These are phyloP conservation scores for Leonotis leonurus DNA, from an alignment of 257 asterid genomes.

Conservation along the genomic window DNA sequence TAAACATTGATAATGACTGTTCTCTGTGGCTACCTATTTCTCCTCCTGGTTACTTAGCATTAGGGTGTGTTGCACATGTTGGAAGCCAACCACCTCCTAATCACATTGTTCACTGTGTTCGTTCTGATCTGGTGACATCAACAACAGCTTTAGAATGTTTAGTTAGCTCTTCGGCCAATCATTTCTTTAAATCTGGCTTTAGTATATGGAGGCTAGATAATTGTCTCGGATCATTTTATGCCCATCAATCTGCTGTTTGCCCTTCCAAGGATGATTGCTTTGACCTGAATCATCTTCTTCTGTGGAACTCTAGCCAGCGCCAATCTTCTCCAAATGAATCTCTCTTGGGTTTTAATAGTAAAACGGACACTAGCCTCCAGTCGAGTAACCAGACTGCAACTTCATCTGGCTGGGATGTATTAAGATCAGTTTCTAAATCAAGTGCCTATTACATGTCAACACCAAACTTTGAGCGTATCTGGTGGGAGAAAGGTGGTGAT, in stretches of 20 bases:
- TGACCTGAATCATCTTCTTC: slow-evolving; percentile 85
- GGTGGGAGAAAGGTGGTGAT: slow-evolving; percentile 99
- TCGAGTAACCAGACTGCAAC: slow-evolving; percentile 39
- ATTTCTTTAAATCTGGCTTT: slow-evolving; percentile 60
- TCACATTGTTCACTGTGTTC: slow-evolving; percentile 87
- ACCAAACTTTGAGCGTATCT: slow-evolving; percentile 89
- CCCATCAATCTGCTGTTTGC: slow-evolving; percentile 51
- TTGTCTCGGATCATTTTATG: slow-evolving; percentile 79
- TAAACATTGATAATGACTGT: slow-evolving; percentile 47
- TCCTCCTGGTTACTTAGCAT: slow-evolving; percentile 87
- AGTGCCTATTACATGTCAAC: slow-evolving; percentile 60
- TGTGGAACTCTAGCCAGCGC: slow-evolving; percentile 60
- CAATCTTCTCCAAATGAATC: slow-evolving; percentile 51
- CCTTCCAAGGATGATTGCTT: slow-evolving; percentile 59
- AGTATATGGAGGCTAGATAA: slow-evolving; percentile 95
- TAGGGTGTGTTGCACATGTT: slow-evolving; percentile 86
- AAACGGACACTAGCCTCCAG: slow-evolving; percentile 34
- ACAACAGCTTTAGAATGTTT: slow-evolving; percentile 65
- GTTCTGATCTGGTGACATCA: slow-evolving; percentile 87
- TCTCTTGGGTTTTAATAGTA: slow-evolving; percentile 33
- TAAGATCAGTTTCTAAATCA: slow-evolving; percentile 77
- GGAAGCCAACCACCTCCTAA: slow-evolving; percentile 84
- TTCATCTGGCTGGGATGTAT: slow-evolving; percentile 89
- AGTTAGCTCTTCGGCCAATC: slow-evolving; percentile 42
- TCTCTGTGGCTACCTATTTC: slow-evolving; percentile 94